These are phyloP conservation scores for Apiotrichum veenhuisii DNA, from an alignment of 1,284 basidiomycete species.

Conservation along the genomic window DNA sequence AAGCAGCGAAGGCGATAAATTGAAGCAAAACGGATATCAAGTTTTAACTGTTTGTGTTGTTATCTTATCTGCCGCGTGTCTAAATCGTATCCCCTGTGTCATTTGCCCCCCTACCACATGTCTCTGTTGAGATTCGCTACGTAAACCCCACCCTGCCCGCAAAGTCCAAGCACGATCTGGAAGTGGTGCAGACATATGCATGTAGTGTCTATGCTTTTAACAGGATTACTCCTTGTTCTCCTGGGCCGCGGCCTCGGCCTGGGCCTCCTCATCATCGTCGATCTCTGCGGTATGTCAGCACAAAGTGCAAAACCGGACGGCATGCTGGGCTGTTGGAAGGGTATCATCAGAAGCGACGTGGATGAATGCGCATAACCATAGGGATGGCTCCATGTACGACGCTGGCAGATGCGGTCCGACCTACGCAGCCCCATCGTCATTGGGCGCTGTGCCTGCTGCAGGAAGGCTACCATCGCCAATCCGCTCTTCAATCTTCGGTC, in stretches of 20 bases:
- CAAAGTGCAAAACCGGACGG: neutral
- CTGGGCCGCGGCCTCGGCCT: neutral
- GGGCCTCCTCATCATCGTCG: constrained; percentile 38
- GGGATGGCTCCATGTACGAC: too few relatives aligned
- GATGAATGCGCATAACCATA: too few relatives aligned
- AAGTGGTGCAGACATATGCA: constrained; percentile 6
- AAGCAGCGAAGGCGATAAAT: neutral
- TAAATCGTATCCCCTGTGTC: too few relatives aligned
- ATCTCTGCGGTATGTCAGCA: constrained; percentile 27
- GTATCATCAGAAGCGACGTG: too few relatives aligned
- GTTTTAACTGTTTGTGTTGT: too few relatives aligned
- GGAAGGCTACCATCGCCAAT: neutral
- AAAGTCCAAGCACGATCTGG: neutral
- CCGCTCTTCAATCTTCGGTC: neutral
- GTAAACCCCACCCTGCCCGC: too few relatives aligned
- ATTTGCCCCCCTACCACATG: too few relatives aligned
- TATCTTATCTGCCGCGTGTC: too few relatives aligned
- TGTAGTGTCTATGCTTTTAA: constrained; percentile 8
- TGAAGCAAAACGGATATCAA: neutral
- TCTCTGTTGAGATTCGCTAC: too few relatives aligned
- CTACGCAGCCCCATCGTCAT: too few relatives aligned
- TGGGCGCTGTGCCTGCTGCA: too few relatives aligned
- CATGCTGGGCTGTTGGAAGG: neutral
- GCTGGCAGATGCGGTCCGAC: too few relatives aligned
- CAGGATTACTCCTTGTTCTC: neutral